Conservation (phyloP, 2,329 filamentous ascomycete genomes). For the Fusarium setosum region DNA sequence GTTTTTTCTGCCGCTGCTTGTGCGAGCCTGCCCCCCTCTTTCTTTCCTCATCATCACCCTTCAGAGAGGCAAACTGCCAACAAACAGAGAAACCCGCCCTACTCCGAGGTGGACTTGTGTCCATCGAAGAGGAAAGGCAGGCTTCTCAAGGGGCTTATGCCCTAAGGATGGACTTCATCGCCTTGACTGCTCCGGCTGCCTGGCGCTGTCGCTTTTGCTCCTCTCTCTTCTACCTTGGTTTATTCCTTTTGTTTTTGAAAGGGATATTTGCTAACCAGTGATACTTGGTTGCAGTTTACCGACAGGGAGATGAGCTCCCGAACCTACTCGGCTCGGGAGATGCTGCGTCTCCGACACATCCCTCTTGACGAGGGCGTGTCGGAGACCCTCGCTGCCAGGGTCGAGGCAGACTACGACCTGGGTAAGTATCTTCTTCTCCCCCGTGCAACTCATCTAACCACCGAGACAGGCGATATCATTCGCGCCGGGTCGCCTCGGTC, state of each 20-base stretch:
- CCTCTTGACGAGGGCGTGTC: conserved; percentile 43
- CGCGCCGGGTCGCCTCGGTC: conserved; percentile 42
- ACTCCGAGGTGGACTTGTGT: not conserved
- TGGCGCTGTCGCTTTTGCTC: not conserved
- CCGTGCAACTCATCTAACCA: conserved; percentile 11
- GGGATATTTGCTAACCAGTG: conserved; percentile 47
- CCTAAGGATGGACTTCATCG: not conserved
- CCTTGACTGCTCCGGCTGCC: not conserved
- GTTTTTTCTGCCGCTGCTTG: not conserved
- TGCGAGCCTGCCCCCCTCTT: not conserved
- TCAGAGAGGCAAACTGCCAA: not conserved
- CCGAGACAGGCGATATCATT: conserved; percentile 45
- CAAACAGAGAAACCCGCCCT: not conserved
- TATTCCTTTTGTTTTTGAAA: conserved; percentile 27
- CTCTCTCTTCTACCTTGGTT: not conserved
- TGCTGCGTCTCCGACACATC: conserved; percentile 51
- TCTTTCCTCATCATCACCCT: not conserved
- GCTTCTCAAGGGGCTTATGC: not conserved
- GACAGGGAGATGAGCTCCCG: conserved; percentile 56
- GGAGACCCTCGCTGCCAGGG: conserved; percentile 44
- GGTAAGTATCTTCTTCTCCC: conserved; percentile 46
- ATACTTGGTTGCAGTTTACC: conserved; percentile 44
- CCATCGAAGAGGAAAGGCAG: not conserved
- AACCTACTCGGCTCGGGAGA: conserved; percentile 57
- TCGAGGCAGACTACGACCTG: conserved; percentile 54